These are phyloP conservation scores for Lasiodiplodia citricola DNA, from an alignment of 2,329 filamentous ascomycete species.

Conservation along the genomic window DNA sequence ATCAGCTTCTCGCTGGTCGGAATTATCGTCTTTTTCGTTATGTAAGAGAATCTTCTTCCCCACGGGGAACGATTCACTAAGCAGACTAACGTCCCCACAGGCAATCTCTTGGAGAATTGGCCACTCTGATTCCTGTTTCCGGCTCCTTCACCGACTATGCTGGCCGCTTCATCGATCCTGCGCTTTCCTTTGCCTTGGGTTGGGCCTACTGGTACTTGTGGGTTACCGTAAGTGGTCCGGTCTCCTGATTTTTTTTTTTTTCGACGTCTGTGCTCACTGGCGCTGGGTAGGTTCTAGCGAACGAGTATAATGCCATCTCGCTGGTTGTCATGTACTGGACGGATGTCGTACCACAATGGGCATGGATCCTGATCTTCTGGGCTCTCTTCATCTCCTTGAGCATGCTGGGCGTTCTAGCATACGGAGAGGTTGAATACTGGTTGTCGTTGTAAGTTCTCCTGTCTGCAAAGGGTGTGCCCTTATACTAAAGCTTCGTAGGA, in stretches of 20 bases:
- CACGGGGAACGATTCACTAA: neutral
- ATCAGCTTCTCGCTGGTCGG: conserved; percentile 32
- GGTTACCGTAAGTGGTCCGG: conserved; percentile 42
- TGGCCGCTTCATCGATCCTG: conserved; percentile 30
- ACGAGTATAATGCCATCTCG: conserved; percentile 54
- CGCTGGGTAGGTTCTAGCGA: conserved; percentile 38
- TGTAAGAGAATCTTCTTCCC: conserved; percentile 27
- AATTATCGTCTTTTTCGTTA: conserved; percentile 32
- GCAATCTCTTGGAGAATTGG: conserved; percentile 33
- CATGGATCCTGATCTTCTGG: conserved; percentile 56
- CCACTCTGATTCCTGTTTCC: conserved; percentile 30
- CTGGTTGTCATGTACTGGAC: conserved; percentile 53
- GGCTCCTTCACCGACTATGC: conserved; percentile 32
- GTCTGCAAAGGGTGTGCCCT: conserved; percentile 25
- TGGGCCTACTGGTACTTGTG: conserved; percentile 48
- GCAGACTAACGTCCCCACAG: conserved; percentile 14
- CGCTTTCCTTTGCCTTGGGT: conserved; percentile 31
- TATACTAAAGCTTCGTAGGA: neutral
- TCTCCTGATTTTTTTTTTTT: neutral
- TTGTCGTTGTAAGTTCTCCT: conserved; percentile 29
- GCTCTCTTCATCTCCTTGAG: conserved; percentile 49
- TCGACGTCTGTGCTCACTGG: neutral
- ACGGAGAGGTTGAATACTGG: conserved; percentile 60
- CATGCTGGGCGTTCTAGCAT: conserved; percentile 51
- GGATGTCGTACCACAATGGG: conserved; percentile 51